These are phyloP conservation scores for Imleria badia DNA, from an alignment of 768 basidiomycete genomes.

Conservation along the genomic window DNA sequence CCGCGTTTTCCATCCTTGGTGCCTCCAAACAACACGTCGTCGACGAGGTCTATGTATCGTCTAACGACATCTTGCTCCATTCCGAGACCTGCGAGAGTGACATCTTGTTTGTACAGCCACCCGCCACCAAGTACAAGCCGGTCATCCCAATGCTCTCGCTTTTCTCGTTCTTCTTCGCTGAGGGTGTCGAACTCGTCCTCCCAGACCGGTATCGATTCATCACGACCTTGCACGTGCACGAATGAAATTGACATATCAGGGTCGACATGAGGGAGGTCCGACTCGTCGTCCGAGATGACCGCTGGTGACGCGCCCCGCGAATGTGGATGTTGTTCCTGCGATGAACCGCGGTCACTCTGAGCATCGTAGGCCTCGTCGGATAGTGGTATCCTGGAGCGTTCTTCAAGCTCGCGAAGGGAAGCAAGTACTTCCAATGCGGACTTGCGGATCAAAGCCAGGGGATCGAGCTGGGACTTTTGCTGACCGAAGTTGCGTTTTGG, in stretches of 20 bases:
- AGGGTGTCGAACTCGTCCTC: constrained; percentile 63
- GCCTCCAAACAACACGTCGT: constrained; percentile 73
- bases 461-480: constrained; percentile 47
- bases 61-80: constrained; percentile 58
- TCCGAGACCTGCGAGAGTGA: constrained; percentile 50
- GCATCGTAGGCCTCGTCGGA: constrained; percentile 83
- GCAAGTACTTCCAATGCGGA: constrained; percentile 84
- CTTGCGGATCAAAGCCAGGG: constrained; percentile 67
- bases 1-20: constrained; percentile 47
- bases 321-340: constrained; percentile 33
- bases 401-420: constrained; percentile 78
- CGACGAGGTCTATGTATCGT: constrained; percentile 74
- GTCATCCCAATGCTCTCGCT: constrained; percentile 79
- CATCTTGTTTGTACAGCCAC: constrained; percentile 75
- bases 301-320: constrained; percentile 49
- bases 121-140: constrained; percentile 76
- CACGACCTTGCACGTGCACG: constrained; percentile 65
- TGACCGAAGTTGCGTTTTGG: constrained; percentile 37
- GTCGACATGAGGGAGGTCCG: constrained; percentile 40
- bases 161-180: constrained; percentile 51
- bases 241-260: constrained; percentile 65
- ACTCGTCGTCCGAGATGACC: constrained; percentile 39
- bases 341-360: constrained; percentile 64
- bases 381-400: constrained; percentile 69
- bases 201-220: constrained; percentile 75